A percentile compares a stretch with the other conserved stretches of the same genome.
Evolutionary conservation across 306 rosid species (phyloP).

Genomic region (Castanopsis chinensis): DNA sequence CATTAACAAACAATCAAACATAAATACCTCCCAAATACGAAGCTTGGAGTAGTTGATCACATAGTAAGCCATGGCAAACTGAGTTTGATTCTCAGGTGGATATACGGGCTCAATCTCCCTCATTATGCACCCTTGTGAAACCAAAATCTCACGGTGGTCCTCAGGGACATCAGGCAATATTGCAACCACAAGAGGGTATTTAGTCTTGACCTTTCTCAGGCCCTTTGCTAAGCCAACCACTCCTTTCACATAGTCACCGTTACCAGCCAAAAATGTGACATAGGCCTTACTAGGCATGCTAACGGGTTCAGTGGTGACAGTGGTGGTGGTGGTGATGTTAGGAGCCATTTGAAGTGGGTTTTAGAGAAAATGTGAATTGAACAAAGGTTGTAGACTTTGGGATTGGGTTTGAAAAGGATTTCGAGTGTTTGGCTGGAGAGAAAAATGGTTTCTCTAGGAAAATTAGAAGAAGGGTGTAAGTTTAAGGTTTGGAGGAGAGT

Average conservation of each 20-base stretch:
- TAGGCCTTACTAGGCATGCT: slow-evolving; percentile 39
- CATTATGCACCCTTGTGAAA: neutral
- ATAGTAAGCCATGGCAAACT: neutral
- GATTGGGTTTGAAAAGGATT: neutral
- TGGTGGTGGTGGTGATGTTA: slow-evolving; percentile 17
- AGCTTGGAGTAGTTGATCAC: neutral
- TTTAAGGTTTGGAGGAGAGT: neutral
- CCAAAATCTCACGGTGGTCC: neutral
- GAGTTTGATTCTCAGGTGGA: neutral
- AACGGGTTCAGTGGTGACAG: slow-evolving; percentile 1
- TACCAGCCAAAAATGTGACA: slow-evolving; percentile 82
- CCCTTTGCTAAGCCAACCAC: slow-evolving; percentile 91
- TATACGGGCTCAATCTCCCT: neutral
- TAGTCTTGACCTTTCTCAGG: slow-evolving; percentile 53
- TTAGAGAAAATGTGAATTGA: neutral
- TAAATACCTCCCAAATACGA: neutral
- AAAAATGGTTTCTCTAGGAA: neutral
- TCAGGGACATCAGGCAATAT: neutral
- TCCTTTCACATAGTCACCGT: slow-evolving; percentile 73
- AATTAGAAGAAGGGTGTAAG: neutral
- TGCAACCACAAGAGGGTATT: slow-evolving; percentile 77
- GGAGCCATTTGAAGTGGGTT: slow-evolving; percentile 48
- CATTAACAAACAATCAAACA: too few species aligned
- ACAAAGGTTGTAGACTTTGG: neutral
- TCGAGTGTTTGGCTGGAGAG: neutral